Evolutionary conservation across 441 rosid species (phyloP).

Genomic region (Biscutella laevigata): DNA sequence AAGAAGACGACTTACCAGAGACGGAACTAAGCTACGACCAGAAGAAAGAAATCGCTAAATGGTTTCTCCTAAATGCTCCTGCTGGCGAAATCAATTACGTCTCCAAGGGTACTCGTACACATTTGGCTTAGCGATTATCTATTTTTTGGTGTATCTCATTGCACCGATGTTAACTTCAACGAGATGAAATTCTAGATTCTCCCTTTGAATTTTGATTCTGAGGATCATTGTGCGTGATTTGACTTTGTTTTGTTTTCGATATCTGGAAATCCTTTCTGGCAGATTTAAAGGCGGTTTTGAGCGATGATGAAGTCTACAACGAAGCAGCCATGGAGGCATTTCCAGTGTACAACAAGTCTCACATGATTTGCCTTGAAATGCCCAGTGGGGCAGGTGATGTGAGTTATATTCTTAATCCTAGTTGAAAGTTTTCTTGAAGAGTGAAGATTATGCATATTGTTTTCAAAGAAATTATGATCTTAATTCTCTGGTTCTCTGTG

Average conservation of each 20-base stretch:
- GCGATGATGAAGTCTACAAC: constrained; percentile 50
- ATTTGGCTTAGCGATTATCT: background rate
- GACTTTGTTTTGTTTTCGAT: constrained; percentile 1
- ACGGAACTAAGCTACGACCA: constrained; percentile 57
- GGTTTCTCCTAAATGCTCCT: constrained; percentile 96
- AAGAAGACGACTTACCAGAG: constrained; percentile 32
- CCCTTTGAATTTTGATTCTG: background rate
- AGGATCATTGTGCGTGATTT: constrained; percentile 11
- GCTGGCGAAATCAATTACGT: constrained; percentile 87
- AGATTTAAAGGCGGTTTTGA: constrained; percentile 75
- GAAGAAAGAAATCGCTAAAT: constrained; percentile 93
- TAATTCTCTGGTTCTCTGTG: background rate
- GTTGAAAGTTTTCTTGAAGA: no score
- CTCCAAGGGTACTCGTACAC: constrained; percentile 17
- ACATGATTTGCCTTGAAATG: constrained; percentile 78
- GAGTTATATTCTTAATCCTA: constrained; percentile 19
- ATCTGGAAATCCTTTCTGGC: constrained; percentile 1
- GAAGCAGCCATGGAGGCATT: constrained; percentile 81
- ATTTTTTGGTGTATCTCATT: background rate
- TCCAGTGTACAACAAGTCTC: constrained; percentile 77
- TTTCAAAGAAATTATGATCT: no score
- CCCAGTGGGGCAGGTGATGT: constrained; percentile 66
- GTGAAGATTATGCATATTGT: no score
- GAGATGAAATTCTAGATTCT: background rate
- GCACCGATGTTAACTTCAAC: background rate